Base-by-base conservation (phyloP, 495 filamentous ascomycete genomes). In the Aspergillus taichungensis region DNA sequence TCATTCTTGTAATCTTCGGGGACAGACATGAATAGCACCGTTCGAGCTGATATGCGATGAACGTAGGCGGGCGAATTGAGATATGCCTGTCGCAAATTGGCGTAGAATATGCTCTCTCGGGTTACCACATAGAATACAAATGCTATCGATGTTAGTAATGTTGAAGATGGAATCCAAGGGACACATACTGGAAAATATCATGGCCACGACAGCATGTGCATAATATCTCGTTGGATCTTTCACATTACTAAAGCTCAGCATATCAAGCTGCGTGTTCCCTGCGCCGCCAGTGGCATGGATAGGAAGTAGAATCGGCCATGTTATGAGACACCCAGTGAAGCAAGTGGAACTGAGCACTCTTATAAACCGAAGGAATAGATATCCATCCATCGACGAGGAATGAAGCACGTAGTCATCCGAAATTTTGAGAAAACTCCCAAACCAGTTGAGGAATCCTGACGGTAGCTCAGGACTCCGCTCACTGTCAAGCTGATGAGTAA, bases 291-390 rank as follows among this genome's bases (percentile, higher is more conserved):
- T 91, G 24, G 76, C 77, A 63, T 92, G 84, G 50, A 94, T 69
- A 3, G 88, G 88, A 54, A 95, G 80, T 34, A 94, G 63, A 24
- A 92, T 69, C 0, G 88, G 85, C 83, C 85, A 92, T 34, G 82
- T 85, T 47, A 95, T 76, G 47, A 77, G 71, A 54, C 79, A 84
- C 13, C 87, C 87, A 11, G 82, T 77, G 37, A 90, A 78, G 62
- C 79, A 86, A 30, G 87, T 78, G 35, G 75, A 68, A 34, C 83
- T 74, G n/a, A 80, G 63, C 42, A 87, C 80, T 44, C 80, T 74
- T 47, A 95, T 62, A 55, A 85, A 92, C 18, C 88, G 81, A 32
- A 94, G 71, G 62, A 84, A 94, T 31, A 94, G 78, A 61, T 87
- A 92, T 12, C 85, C 82, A 63, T 95, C 88, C 3, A 88, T 63